phyloP scores from a whole-genome alignment of 768 basidiomycete genomes.

The Suillus sp. region DNA sequence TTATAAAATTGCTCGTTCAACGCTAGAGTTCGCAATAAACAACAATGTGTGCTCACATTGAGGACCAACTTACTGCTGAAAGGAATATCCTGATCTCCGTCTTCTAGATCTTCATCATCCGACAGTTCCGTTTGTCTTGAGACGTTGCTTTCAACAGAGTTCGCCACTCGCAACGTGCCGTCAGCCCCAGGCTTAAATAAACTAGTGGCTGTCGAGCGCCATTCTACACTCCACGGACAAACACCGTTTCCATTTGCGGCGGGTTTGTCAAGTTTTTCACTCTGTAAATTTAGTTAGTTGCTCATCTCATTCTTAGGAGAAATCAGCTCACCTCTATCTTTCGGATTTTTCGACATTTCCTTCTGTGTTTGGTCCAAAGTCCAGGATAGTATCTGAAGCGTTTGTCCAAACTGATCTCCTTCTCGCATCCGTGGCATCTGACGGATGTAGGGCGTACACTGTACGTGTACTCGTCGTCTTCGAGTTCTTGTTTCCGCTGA shows the following conservation, averaged over 20 bases:
- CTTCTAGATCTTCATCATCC: constrained; percentile 22
- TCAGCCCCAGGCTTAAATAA: background rate
- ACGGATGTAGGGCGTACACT: constrained; percentile 30
- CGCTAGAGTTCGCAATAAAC: constrained; percentile 17
- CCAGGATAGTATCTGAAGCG: constrained; percentile 38
- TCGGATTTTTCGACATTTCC: constrained; percentile 30
- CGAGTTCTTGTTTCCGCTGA: constrained; percentile 30
- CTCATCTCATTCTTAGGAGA: background rate
- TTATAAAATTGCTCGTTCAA: constrained; percentile 24
- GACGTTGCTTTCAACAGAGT: constrained; percentile 2
- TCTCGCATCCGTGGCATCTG: constrained; percentile 31
- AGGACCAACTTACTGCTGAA: constrained; percentile 31
- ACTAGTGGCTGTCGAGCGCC: constrained; percentile 4
- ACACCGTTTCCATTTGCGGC: background rate
- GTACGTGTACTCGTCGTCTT: constrained; percentile 31
- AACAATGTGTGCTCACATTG: constrained; percentile 14
- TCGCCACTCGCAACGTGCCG: background rate
- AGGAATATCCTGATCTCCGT: constrained; percentile 16
- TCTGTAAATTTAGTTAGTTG: constrained; percentile 22
- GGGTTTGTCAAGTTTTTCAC: constrained; percentile 8
- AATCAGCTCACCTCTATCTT: constrained; percentile 28
- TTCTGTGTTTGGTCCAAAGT: constrained; percentile 36
- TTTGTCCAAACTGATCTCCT: constrained; percentile 36
- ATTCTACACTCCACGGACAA: constrained; percentile 2
- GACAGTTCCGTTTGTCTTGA: constrained; percentile 10